phyloP scores from a whole-genome alignment of 805 yeast genomes.

The Citeromyces nyonsensis region DNA sequence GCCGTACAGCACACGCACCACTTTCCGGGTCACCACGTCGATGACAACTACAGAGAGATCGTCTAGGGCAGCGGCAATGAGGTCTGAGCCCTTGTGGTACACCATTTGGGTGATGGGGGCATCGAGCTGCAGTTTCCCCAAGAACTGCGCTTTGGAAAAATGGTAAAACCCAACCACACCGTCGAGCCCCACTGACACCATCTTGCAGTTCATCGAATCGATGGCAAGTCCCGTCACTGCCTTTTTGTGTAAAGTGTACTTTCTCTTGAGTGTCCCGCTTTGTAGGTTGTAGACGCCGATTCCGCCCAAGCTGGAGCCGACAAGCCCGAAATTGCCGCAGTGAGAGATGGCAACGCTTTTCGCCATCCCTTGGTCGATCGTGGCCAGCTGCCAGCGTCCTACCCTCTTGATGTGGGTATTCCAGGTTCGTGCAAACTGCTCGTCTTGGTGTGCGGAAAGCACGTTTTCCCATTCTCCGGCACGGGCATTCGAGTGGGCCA shows the following conservation, averaged over 20 bases:
- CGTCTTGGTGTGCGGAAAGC: constrained; percentile 77
- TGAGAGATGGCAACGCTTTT: constrained; percentile 69
- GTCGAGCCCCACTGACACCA: constrained; percentile 82
- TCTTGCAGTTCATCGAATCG: constrained; percentile 79
- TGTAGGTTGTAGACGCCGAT: constrained; percentile 82
- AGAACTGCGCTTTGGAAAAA: constrained; percentile 52
- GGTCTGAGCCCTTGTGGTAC: constrained; percentile 70
- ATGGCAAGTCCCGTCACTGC: constrained; percentile 80
- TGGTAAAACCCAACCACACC: constrained; percentile 81
- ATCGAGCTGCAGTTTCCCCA: constrained; percentile 52
- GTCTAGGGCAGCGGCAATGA: constrained; percentile 76
- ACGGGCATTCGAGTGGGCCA: constrained; percentile 61
- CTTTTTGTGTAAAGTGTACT: constrained; percentile 54
- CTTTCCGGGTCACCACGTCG: constrained; percentile 66
- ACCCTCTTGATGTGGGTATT: constrained; percentile 62
- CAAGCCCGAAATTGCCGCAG: constrained; percentile 90
- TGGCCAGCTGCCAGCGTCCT: constrained; percentile 55
- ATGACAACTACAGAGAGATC: constrained; percentile 72
- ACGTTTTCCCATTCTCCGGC: constrained; percentile 91
- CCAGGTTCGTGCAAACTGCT: constrained; percentile 83
- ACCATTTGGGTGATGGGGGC: constrained; percentile 69
- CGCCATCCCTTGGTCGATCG: constrained; percentile 68
- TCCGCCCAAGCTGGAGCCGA: constrained; percentile 80
- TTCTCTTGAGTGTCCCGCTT: constrained; percentile 70
- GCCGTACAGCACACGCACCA: constrained; percentile 81